phyloP scores from a whole-genome alignment of 2,329 filamentous ascomycete genomes.

The Stemphylium lycopersici region DNA sequence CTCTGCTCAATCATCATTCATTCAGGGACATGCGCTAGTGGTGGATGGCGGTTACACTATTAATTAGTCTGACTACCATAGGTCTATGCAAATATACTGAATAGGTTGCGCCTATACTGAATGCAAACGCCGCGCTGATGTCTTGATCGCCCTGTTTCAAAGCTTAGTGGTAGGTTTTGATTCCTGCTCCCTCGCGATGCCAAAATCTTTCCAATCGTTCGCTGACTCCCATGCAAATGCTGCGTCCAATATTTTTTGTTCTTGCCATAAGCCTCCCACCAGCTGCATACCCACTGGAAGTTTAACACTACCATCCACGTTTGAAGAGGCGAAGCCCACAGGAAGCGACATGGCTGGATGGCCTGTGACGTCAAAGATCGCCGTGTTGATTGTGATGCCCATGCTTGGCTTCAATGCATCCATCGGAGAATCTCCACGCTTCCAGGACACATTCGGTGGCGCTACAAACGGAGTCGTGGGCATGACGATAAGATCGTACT shows the following conservation, averaged over 20 bases:
- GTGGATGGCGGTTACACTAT: constrained; percentile 53
- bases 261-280: constrained; percentile 47
- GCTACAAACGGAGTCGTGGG: constrained; percentile 45
- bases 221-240: constrained; percentile 38
- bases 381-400: constrained; percentile 38
- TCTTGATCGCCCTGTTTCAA: background rate
- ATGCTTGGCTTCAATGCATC: constrained; percentile 37
- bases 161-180: constrained; percentile 20
- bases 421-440: constrained; percentile 35
- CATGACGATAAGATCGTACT: constrained; percentile 51
- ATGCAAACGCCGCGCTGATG: background rate
- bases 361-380: constrained; percentile 39
- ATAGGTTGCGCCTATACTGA: background rate
- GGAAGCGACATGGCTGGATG: constrained; percentile 41
- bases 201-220: constrained; percentile 33
- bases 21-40: constrained; percentile 57
- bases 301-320: constrained; percentile 25
- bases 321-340: constrained; percentile 32
- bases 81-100: background rate
- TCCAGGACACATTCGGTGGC: constrained; percentile 31
- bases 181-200: background rate
- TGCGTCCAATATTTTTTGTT: constrained; percentile 40
- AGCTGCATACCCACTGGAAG: constrained; percentile 51
- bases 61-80: constrained; percentile 18
- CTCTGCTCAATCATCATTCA: constrained; percentile 60